Percentiles rank a stretch among this genome's conserved stretches.
Evolutionary conservation across 1,284 basidiomycete species (phyloP).

Genomic region (Ceratobasidium sp.): DNA sequence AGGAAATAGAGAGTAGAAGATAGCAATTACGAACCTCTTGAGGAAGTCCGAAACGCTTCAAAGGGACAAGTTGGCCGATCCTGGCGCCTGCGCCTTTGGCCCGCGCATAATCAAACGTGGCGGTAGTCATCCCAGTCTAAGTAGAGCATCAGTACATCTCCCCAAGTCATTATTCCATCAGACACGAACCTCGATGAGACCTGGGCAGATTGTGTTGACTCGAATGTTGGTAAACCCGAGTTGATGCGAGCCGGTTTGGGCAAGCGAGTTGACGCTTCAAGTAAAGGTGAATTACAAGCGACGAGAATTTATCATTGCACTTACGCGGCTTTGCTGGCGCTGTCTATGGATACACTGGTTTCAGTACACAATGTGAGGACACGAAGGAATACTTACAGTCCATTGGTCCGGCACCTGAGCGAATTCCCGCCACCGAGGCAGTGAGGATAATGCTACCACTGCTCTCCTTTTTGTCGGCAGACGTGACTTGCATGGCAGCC

Average conservation of each 20-base stretch:
- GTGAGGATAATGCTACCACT: conserved; percentile 91
- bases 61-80: conserved; percentile 88
- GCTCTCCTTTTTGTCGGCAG: conserved; percentile 71
- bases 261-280: conserved; percentile 83
- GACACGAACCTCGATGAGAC: conserved; percentile 73
- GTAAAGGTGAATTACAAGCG: conserved; percentile 15
- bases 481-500: conserved; percentile 77
- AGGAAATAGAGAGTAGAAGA: neutral
- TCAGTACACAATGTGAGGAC: conserved; percentile 45
- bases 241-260: conserved; percentile 82
- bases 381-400: conserved; percentile 70
- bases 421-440: conserved; percentile 88
- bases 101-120: conserved; percentile 80
- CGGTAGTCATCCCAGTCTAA: conserved; percentile 81
- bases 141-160: neutral
- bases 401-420: conserved; percentile 84
- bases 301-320: conserved; percentile 51
- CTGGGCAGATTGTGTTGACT: conserved; percentile 91
- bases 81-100: conserved; percentile 75
- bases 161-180: neutral
- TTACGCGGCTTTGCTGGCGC: conserved; percentile 90
- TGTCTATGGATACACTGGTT: conserved; percentile 63
- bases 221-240: conserved; percentile 85
- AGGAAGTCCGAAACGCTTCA: conserved; percentile 80
- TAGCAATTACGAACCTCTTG: conserved; percentile 69